A percentile compares a stretch with the other conserved stretches of the same genome.
phyloP scores from a whole-genome alignment of 176 grass and related monocot species.

The Microstegium vimineum region DNA sequence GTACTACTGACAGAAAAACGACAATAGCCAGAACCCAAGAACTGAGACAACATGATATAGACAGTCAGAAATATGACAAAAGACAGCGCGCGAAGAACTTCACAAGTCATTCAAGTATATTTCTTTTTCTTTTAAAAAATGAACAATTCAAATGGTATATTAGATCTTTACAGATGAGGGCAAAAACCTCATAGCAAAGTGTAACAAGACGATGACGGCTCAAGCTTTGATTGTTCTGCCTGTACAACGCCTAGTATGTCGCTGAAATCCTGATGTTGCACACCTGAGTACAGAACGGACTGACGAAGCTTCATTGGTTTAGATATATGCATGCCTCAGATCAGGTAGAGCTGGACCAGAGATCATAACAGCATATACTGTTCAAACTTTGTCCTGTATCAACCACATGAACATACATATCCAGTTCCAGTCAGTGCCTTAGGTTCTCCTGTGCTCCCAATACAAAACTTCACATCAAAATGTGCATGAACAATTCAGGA shows the following conservation, averaged over 20 bases:
- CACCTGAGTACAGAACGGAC: neutral
- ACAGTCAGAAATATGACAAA: neutral
- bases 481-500: neutral
- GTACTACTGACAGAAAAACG: neutral
- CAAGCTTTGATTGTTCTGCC: neutral
- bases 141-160: neutral
- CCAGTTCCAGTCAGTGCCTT: neutral
- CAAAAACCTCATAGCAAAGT: neutral
- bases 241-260: constrained; percentile 4
- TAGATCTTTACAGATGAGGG: neutral
- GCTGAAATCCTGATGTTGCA: neutral
- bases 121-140: neutral
- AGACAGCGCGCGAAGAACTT: neutral
- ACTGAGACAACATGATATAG: neutral
- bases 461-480: neutral
- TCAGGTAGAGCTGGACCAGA: constrained; percentile 26
- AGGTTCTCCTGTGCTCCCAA: neutral
- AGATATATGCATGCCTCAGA: constrained; percentile 9
- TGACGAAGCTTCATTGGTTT: constrained; percentile 20
- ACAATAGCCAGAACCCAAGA: neutral
- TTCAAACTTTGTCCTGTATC: constrained; percentile 6
- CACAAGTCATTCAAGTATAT: neutral
- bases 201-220: neutral
- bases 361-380: neutral
- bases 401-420: neutral